Evolutionary conservation across 306 rosid species (phyloP).

Genomic region (Potentilla sterilis): DNA sequence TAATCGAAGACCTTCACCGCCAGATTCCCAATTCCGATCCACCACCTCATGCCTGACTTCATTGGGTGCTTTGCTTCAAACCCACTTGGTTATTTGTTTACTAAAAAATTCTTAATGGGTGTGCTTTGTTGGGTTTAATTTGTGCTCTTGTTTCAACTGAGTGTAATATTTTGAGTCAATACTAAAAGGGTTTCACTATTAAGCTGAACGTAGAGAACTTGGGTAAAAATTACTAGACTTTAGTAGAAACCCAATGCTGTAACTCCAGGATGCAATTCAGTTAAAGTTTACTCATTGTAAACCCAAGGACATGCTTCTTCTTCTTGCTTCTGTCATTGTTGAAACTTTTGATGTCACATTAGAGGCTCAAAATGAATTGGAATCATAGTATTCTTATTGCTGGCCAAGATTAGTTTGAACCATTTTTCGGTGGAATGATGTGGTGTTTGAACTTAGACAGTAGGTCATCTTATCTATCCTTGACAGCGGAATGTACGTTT

Average conservation of each 20-base stretch:
- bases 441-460: background rate
- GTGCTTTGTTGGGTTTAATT: background rate
- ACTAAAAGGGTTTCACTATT: background rate
- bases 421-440: background rate
- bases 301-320: background rate
- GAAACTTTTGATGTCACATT: background rate
- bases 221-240: background rate
- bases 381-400: background rate
- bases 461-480: constrained; percentile 5
- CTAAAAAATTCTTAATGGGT: background rate
- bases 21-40: constrained; percentile 34
- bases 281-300: background rate
- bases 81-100: background rate
- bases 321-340: background rate
- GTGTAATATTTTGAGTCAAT: too few species aligned
- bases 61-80: background rate
- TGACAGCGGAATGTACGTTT: background rate
- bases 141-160: background rate
- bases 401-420: background rate
- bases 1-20: constrained; percentile 70
- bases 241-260: background rate
- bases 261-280: background rate
- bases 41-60: constrained; percentile 41
- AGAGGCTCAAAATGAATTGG: background rate
- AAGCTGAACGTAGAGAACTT: background rate